Evolutionary conservation across 78 protist species (phyloP), one percentile per base, ranked within the genome.

Genomic region (Reticulomyxa filosa): DNA sequence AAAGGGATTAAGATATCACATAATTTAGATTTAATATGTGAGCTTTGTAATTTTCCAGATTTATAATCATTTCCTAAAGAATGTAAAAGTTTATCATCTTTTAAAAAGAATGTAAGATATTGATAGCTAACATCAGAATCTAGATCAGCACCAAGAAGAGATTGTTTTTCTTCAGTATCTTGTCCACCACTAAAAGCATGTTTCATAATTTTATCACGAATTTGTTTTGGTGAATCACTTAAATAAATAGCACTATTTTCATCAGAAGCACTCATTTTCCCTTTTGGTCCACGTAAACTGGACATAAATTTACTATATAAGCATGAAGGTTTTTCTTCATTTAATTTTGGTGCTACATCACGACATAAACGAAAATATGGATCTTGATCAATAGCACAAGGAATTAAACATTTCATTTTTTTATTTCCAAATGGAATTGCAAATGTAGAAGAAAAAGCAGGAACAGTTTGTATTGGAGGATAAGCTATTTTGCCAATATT

Each of bases 341-440:
- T 42, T 42, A 42, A 42, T n/a, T 42, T 29, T 22, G 85, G 88
- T 13, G 99, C 98, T 27, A 92, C 78, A 67, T 94, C 98, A 4
- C 98, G 65, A 7, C 97, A 84, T 83, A 90, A 66, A 46, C 99
- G 76, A 86, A 96, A 96, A 74, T 96, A 96, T 29, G 97, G 97
- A 70, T 92, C 99, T 56, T 88, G 96, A 67, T 96, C 99, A 29
- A 96, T 92, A 52, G 98, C 99, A 50, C 96, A 88, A 22, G 99
- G 99, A 67, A 96, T 89, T 38, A 96, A 78, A 78, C 99, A 96
- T 23, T n/a, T n/a, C n/a, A n/a, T n/a, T n/a, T n/a, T n/a, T n/a
- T n/a, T n/a, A n/a, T n/a, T n/a, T n/a, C n/a, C n/a, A n/a, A n/a
- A n/a, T n/a, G n/a, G n/a, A n/a, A n/a, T n/a, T n/a, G n/a, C n/a